These are phyloP conservation scores for Kwoniella shivajii DNA, from an alignment of 1,284 basidiomycete genomes.

Conservation along the genomic window DNA sequence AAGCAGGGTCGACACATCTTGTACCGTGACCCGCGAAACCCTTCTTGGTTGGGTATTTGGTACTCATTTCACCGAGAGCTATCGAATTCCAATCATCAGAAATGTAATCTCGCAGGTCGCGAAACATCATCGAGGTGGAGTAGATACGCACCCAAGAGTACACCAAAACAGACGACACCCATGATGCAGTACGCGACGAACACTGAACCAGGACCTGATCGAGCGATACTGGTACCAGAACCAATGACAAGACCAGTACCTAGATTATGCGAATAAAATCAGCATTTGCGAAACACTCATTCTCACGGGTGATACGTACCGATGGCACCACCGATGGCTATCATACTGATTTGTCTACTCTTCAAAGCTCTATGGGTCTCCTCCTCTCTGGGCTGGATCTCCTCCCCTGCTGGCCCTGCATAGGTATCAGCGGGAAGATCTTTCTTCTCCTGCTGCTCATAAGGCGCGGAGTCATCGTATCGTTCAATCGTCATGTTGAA, in stretches of 20 bases:
- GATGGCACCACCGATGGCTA: slow-evolving; percentile 59
- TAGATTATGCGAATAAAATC: background rate
- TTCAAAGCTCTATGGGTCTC: slow-evolving; percentile 42
- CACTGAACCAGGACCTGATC: slow-evolving; percentile 56
- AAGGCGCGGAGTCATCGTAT: slow-evolving; percentile 1
- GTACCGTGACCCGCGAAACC: slow-evolving; percentile 54
- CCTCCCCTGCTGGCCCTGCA: slow-evolving; percentile 11
- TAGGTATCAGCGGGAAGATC: slow-evolving; percentile 6
- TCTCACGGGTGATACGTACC: slow-evolving; percentile 31
- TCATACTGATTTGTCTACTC: slow-evolving; percentile 52
- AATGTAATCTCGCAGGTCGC: background rate
- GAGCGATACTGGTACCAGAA: slow-evolving; percentile 54
- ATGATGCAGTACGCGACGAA: slow-evolving; percentile 56
- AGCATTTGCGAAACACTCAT: background rate
- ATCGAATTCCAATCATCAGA: background rate
- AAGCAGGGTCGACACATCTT: slow-evolving; percentile 54
- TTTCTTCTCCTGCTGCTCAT: slow-evolving; percentile 3
- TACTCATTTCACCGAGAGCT: slow-evolving; percentile 56
- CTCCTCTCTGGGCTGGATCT: slow-evolving; percentile 27
- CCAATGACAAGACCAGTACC: slow-evolving; percentile 75
- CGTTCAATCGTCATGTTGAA: slow-evolving; percentile 8
- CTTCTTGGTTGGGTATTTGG: slow-evolving; percentile 54
- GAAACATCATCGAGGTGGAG: too few species aligned
- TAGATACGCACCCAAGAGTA: slow-evolving; percentile 20
- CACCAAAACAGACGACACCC: slow-evolving; percentile 44